A percentile compares a stretch with the other conserved stretches of the same genome.
Conservation (phyloP, 2,329 filamentous ascomycete genomes). For the Fusarium burgessii region DNA sequence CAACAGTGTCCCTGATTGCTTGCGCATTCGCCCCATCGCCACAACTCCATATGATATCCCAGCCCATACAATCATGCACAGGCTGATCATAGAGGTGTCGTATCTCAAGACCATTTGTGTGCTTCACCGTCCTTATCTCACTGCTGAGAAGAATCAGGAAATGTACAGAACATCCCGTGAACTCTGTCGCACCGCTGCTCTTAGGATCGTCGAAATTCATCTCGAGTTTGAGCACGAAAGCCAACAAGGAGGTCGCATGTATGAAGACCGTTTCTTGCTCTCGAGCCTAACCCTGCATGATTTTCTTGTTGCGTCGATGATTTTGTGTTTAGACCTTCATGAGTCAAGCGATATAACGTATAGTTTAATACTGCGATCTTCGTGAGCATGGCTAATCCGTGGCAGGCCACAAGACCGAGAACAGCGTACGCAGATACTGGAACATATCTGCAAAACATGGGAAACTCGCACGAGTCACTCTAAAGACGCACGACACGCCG, state of each 20-base stretch:
- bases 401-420: constrained; percentile 49
- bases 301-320: constrained; percentile 70
- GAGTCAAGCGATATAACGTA: constrained; percentile 56
- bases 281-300: constrained; percentile 66
- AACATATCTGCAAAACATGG: constrained; percentile 59
- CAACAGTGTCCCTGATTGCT: constrained; percentile 53
- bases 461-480: constrained; percentile 53
- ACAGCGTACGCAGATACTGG: constrained; percentile 53
- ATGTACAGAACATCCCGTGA: constrained; percentile 55
- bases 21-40: constrained; percentile 57
- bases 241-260: constrained; percentile 62
- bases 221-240: constrained; percentile 61
- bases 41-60: constrained; percentile 58
- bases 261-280: constrained; percentile 65
- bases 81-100: constrained; percentile 62
- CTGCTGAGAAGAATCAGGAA: constrained; percentile 53
- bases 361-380: neutral
- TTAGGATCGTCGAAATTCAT: constrained; percentile 60
- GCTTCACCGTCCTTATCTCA: constrained; percentile 62
- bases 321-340: constrained; percentile 65
- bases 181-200: constrained; percentile 58
- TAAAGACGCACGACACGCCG: constrained; percentile 58
- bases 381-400: constrained; percentile 16
- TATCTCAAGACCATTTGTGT: constrained; percentile 63
- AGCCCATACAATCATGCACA: constrained; percentile 61